Percentiles rank a stretch among this genome's conserved stretches.
Evolutionary conservation across 2,329 filamentous ascomycete genomes (phyloP).

Genomic region (Byssoonygena ceratinophila): DNA sequence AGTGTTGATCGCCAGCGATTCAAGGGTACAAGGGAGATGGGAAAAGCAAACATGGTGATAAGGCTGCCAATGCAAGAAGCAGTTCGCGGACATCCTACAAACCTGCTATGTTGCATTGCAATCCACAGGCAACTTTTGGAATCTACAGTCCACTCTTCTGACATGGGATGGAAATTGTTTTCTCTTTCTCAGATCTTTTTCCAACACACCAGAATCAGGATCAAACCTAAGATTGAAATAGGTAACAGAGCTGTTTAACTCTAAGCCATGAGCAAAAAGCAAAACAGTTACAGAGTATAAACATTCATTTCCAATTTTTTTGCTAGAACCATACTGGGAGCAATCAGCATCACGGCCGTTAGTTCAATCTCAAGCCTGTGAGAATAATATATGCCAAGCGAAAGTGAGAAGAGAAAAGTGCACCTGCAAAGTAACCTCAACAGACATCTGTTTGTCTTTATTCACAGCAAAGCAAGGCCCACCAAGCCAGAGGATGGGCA

Average conservation of each 20-base stretch:
- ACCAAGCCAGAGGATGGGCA: neutral
- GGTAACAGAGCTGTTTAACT: neutral
- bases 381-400: slow-evolving; percentile 4
- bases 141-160: no score
- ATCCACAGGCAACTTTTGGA: no score
- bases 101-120: no score
- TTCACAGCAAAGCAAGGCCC: neutral
- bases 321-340: neutral
- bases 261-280: slow-evolving; percentile 53
- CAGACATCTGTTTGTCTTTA: neutral
- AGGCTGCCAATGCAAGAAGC: neutral
- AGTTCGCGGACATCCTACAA: no score
- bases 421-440: neutral
- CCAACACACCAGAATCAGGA: no score
- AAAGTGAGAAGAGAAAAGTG: neutral
- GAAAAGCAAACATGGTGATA: neutral
- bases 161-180: no score
- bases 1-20: neutral
- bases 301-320: slow-evolving; percentile 4
- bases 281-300: neutral
- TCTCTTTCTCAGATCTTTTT: no score
- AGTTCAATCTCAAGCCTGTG: slow-evolving; percentile 9
- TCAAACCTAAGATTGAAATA: no score
- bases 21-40: neutral
- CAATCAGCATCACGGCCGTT: slow-evolving; percentile 8